Percentiles rank a stretch among this genome's conserved stretches.
phyloP scores from a whole-genome alignment of 2,329 filamentous ascomycete species.

The Pyrenochaeta sp. region DNA sequence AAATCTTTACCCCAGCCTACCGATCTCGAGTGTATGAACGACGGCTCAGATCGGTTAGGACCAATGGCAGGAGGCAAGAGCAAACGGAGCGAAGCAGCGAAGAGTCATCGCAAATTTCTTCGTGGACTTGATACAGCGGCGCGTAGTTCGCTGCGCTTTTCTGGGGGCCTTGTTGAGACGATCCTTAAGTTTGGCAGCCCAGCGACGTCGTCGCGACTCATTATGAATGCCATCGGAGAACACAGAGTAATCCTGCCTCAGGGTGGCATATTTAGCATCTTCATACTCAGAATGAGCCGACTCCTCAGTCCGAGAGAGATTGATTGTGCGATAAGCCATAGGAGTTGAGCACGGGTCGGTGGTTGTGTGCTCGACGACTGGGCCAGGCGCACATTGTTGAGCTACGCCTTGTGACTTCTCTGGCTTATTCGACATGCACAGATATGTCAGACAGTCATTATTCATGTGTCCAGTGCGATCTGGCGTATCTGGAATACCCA shows the following conservation, averaged over 20 bases:
- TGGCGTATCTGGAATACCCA: background rate
- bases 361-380: background rate
- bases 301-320: background rate
- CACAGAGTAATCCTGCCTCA: background rate
- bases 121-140: slow-evolving; percentile 3
- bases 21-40: too few relatives aligned
- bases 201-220: background rate
- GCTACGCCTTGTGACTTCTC: background rate
- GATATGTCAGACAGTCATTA: background rate
- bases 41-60: background rate
- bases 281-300: background rate
- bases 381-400: background rate
- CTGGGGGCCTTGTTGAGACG: background rate
- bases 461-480: background rate
- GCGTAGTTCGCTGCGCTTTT: background rate
- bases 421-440: background rate
- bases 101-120: slow-evolving; percentile 3
- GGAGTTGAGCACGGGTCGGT: background rate
- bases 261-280: background rate
- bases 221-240: background rate
- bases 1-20: too few relatives aligned
- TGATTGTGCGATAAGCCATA: too few relatives aligned
- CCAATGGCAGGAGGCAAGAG: background rate
- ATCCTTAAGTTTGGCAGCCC: slow-evolving; percentile 1
- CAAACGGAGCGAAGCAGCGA: slow-evolving; percentile 3